A percentile compares a stretch with the other conserved stretches of the same genome.
Conservation (phyloP, 495 filamentous ascomycete species). For the Xylaria scruposa region DNA sequence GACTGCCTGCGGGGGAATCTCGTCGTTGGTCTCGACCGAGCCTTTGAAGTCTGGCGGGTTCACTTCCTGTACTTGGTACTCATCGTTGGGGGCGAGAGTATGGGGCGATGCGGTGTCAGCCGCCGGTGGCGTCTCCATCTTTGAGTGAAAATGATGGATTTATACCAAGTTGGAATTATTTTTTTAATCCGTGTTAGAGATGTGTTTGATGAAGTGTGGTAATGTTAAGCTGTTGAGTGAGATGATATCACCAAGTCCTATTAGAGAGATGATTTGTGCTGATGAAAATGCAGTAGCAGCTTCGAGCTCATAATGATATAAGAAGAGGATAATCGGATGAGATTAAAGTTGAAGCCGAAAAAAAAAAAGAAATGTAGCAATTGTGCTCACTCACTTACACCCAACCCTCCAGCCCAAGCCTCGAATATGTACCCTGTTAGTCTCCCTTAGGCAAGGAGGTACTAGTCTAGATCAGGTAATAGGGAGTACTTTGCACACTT, state of each 20-base stretch:
- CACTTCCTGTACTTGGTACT: conserved; percentile 3
- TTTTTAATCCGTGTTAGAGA: not conserved
- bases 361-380: not conserved
- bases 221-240: not conserved
- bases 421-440: not conserved
- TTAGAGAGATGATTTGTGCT: not conserved
- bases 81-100: not conserved
- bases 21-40: conserved; percentile 56
- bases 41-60: conserved; percentile 53
- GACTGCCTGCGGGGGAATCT: conserved; percentile 56
- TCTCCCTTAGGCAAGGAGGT: not conserved
- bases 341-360: conserved; percentile 8
- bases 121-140: not conserved
- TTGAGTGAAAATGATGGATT: not conserved
- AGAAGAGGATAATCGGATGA: not conserved
- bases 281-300: not conserved
- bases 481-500: not conserved
- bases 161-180: not conserved
- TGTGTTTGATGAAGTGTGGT: not conserved
- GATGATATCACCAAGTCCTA: not conserved
- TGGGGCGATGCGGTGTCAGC: not conserved
- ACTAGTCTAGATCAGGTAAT: not conserved
- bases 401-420: not conserved
- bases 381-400: conserved; percentile 6
- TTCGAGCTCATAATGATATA: not conserved